Percentiles rank a stretch among this genome's conserved stretches.
phyloP scores from a whole-genome alignment of 495 filamentous ascomycete species.

The Beverwykella pulmonaria region DNA sequence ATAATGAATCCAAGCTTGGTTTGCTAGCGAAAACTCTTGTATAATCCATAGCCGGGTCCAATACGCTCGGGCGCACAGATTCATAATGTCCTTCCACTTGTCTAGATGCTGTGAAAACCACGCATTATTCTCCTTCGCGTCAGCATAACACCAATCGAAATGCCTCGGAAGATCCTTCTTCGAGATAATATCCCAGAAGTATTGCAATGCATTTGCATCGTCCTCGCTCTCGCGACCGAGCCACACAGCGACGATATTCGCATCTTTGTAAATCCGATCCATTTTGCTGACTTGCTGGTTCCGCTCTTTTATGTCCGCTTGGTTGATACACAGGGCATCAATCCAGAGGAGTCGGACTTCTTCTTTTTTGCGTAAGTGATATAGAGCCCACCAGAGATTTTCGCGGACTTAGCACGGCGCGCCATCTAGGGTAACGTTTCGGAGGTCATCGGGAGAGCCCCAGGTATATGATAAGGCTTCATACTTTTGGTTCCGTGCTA shows the following conservation, averaged over 20 bases:
- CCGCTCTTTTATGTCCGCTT: not conserved
- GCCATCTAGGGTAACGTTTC: not conserved
- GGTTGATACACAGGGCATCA: constrained; percentile 10
- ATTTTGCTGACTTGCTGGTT: constrained; percentile 6
- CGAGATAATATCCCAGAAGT: not conserved
- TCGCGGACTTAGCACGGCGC: not conserved
- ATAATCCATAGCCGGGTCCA: constrained; percentile 4
- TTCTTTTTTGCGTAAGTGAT: not conserved
- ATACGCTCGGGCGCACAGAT: not conserved
- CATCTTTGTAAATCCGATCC: constrained; percentile 9
- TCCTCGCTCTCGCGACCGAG: constrained; percentile 2
- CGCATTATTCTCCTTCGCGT: too few relatives aligned
- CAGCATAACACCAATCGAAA: too few relatives aligned
- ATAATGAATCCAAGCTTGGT: not conserved
- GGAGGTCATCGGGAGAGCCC: not conserved
- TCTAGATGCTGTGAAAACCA: not conserved
- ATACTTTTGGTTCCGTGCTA: not conserved
- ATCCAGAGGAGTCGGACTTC: constrained; percentile 5
- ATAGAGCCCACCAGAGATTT: constrained; percentile 1
- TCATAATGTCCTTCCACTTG: not conserved
- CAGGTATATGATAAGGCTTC: not conserved
- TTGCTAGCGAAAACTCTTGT: constrained; percentile 1
- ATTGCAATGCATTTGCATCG: not conserved
- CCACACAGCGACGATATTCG: constrained; percentile 1
- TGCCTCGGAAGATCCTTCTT: not conserved